These are phyloP conservation scores for Decorospora gaudefroyi DNA, from an alignment of 2,329 filamentous ascomycete genomes.

Conservation along the genomic window DNA sequence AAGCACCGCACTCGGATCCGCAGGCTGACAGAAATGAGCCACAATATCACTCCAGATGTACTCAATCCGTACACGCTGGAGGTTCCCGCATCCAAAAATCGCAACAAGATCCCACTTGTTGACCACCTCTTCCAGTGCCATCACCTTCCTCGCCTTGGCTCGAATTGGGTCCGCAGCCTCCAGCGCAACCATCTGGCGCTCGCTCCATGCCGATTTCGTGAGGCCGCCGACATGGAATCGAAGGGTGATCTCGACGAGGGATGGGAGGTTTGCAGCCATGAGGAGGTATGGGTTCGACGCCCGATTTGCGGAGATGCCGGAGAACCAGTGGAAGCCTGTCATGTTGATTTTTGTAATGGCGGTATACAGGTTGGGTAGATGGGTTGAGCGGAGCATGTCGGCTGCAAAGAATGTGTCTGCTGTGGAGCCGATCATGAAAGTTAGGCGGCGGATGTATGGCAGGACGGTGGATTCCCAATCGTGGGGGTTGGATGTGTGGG, in stretches of 20 bases:
- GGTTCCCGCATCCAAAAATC: conserved; percentile 68
- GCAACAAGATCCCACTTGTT: conserved; percentile 76
- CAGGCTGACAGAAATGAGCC: conserved; percentile 63
- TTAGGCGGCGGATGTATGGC: conserved; percentile 13
- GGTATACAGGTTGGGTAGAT: conserved; percentile 10
- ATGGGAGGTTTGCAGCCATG: conserved; percentile 83
- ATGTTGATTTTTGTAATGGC: conserved; percentile 51
- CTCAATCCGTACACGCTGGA: conserved; percentile 76
- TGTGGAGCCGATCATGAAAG: conserved; percentile 20
- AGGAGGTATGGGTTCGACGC: conserved; percentile 90
- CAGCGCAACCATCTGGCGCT: conserved; percentile 64
- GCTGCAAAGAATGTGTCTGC: conserved; percentile 17
- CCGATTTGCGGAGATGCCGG: conserved; percentile 76
- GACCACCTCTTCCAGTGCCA: conserved; percentile 81
- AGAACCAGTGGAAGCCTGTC: conserved; percentile 49
- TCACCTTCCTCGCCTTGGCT: conserved; percentile 73
- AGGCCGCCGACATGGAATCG: conserved; percentile 83
- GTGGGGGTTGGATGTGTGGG: background rate
- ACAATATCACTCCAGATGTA: conserved; percentile 65
- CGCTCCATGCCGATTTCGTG: conserved; percentile 68
- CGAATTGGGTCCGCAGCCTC: conserved; percentile 76
- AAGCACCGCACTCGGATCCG: conserved; percentile 7
- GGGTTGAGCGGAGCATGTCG: conserved; percentile 9
- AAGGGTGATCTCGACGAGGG: conserved; percentile 74
- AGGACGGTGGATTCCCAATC: conserved; percentile 20